These are phyloP conservation scores for Mycosphaerella arachidis DNA, from an alignment of 2,329 filamentous ascomycete genomes.

Conservation along the genomic window DNA sequence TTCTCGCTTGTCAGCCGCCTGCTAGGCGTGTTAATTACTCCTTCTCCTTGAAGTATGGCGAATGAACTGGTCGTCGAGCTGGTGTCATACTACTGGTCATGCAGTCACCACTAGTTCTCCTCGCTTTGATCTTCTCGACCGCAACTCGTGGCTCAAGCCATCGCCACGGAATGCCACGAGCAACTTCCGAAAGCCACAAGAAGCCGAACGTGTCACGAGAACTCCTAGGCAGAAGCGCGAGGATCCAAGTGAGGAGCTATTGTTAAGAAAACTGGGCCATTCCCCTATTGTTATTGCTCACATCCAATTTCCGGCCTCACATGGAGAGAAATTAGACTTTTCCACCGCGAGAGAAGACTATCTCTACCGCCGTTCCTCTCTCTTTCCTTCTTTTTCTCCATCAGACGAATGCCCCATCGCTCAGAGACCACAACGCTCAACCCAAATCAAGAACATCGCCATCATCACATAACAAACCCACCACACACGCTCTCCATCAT, in stretches of 20 bases:
- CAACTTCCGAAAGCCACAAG: background rate
- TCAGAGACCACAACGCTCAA: background rate
- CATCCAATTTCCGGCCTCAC: background rate
- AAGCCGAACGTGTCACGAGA: background rate
- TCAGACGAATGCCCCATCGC: background rate
- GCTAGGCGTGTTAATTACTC: no score
- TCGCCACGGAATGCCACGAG: background rate
- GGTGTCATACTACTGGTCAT: no score
- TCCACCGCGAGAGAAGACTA: background rate
- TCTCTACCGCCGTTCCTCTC: background rate
- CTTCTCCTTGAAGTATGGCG: no score
- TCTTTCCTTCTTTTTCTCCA: background rate
- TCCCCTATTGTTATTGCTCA: background rate
- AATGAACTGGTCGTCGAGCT: no score
- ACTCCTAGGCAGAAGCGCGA: background rate
- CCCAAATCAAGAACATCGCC: background rate
- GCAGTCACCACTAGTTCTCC: no score
- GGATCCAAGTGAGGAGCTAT: background rate
- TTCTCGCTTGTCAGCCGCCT: background rate
- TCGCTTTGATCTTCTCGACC: no score
- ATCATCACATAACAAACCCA: background rate
- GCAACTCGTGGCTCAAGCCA: no score
- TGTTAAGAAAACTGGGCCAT: background rate
- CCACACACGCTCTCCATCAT: background rate
- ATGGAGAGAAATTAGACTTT: background rate